Base-by-base conservation (phyloP, 2,329 filamentous ascomycete genomes). In the Diaporthe citriasiana region DNA sequence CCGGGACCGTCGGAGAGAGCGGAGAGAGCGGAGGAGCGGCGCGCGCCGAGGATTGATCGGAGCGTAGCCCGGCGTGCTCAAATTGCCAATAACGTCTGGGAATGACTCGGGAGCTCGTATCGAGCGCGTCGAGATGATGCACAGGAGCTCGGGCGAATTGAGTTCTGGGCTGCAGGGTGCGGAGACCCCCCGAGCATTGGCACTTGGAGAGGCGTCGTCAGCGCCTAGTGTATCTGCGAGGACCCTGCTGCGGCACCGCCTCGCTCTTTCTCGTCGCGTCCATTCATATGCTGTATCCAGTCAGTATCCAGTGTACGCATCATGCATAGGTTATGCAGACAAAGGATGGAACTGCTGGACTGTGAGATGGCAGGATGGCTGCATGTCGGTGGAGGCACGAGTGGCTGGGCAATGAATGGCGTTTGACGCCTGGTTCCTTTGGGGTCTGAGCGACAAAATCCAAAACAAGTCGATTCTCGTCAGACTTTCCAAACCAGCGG, bases 401-500 rank as follows among this genome's bases (percentile, higher is more conserved):
- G 68, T 70, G 59, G 60, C 42, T 50, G 60, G 42, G 45, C 30
- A 3, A 38, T 15, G 45, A 3, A 38, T 15, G n/a, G 63, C 59
- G 63, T 66, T 66, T 63, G 69, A 60, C n/a, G 56, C 69, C 56
- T 71, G 56, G 45, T 63, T 53, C 45, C 45, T 63, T 33, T 53
- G 27, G 68, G 69, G 63, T 63, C 47, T 50, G 69, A 63, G 57
- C 47, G 56, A 71, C 55, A 53, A 9, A 53, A 63, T 63, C 69
- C 45, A 71, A 63, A 71, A 63, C 56, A 51, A 42, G 51, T 71
- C 55, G 51, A 71, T 51, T 66, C 27, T 66, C 60, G 60, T 50
- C 45, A 38, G 60, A 66, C 60, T 38, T 65, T 45, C 55, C 42
- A 47, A 40, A 51, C 55, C 56, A 50, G 69, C 56, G 56, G 33